Conservation (phyloP, 371 early-diverging fungal species). For the Rhizomucor pusillus region DNA sequence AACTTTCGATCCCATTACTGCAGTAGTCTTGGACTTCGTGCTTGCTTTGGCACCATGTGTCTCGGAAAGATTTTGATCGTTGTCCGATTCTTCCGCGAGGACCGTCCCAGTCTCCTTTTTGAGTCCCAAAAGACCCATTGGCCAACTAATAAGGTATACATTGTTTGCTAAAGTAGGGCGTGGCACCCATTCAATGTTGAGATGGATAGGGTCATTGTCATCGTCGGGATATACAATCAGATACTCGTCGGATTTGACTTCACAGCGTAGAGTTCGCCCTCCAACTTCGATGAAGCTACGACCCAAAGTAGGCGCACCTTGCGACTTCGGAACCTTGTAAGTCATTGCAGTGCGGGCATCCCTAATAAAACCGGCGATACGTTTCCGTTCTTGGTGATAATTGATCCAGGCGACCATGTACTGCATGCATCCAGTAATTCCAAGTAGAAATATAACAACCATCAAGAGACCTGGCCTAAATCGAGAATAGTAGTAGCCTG, state of each 20-base stretch:
- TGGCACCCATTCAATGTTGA: slow-evolving; percentile 34
- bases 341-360: slow-evolving; percentile 36
- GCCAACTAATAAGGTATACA: slow-evolving; percentile 31
- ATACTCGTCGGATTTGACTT: slow-evolving; percentile 40
- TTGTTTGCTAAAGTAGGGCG: slow-evolving; percentile 19
- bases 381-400: slow-evolving; percentile 59
- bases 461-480: slow-evolving; percentile 76
- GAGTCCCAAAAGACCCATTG: slow-evolving; percentile 13
- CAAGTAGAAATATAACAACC: slow-evolving; percentile 54
- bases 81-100: slow-evolving; percentile 14
- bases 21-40: slow-evolving; percentile 8
- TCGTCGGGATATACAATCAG: slow-evolving; percentile 38
- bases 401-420: slow-evolving; percentile 63
- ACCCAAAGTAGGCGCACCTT: slow-evolving; percentile 40
- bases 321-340: slow-evolving; percentile 36
- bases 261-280: slow-evolving; percentile 35
- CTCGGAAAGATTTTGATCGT: slow-evolving; percentile 12
- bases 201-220: slow-evolving; percentile 27
- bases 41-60: background rate
- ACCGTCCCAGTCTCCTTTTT: background rate
- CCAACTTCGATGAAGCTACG: slow-evolving; percentile 38
- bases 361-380: slow-evolving; percentile 45
- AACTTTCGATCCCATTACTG: slow-evolving; percentile 32
- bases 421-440: slow-evolving; percentile 63
- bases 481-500: slow-evolving; percentile 77